Percentiles rank a stretch among this genome's conserved stretches.
These are phyloP conservation scores for Hordeum marinum DNA, from an alignment of 176 grass and related monocot genomes.

Conservation along the genomic window DNA sequence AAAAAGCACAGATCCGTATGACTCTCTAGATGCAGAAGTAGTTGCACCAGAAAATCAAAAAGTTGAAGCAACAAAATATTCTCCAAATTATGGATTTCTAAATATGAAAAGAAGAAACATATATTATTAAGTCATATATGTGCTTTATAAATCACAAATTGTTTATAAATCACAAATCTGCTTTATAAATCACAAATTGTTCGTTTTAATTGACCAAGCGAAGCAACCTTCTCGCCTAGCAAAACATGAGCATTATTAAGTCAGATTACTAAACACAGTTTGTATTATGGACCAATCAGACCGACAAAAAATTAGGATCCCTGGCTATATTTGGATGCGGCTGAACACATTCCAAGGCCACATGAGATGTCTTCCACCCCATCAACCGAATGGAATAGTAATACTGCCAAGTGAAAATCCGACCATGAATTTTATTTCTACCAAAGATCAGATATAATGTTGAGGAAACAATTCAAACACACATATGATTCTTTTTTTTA, in stretches of 20 bases:
- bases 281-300: too few species aligned
- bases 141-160: too few species aligned
- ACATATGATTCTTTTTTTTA: neutral
- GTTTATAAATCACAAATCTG: too few species aligned
- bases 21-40: constrained; percentile 55
- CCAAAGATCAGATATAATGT: neutral
- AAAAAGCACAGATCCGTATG: constrained; percentile 59
- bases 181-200: too few species aligned
- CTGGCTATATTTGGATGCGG: too few species aligned
- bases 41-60: constrained; percentile 27
- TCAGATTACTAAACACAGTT: too few species aligned
- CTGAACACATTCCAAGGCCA: too few species aligned
- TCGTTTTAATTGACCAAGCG: too few species aligned
- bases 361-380: constrained; percentile 52
- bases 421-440: neutral
- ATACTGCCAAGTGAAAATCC: constrained; percentile 29
- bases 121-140: too few species aligned
- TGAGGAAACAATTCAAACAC: neutral
- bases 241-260: too few species aligned
- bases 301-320: too few species aligned
- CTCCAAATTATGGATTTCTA: neutral
- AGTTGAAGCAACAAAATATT: constrained; percentile 4
- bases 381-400: constrained; percentile 75
- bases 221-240: too few species aligned
- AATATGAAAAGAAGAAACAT: constrained; percentile 10